Evolutionary conservation across 768 basidiomycete genomes (phyloP), one percentile per base, ranked within the genome.

Genomic region (Naganishia vaughanmartiniae): DNA sequence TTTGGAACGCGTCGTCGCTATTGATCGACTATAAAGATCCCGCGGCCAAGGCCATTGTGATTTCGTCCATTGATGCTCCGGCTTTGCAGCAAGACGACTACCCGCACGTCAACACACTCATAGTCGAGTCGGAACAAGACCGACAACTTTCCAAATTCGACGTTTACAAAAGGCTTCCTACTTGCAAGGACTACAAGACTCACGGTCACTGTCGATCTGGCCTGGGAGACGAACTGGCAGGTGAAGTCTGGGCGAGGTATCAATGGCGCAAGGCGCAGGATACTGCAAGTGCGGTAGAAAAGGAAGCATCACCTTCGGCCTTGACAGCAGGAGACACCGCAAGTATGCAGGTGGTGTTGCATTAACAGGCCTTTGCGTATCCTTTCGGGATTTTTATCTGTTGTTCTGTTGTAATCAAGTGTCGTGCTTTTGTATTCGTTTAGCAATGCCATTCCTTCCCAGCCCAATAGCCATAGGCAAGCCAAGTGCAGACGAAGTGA

Each of bases 21-120:
- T 24, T 66, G 33, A 54, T 28, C 46, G 45, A 30, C 30, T 66
- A 66, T 33, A 66, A 26, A 31, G 46, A 53, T 28, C 65, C 65
- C 26, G 19, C 21, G 15, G 65, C 65, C 10, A 53, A 66, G 51
- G 48, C 45, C 28, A 66, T 66, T 51, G 65, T 66, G 6, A n/a
- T 66, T 14, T 30, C 55, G 1, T 17, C 55, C 11, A 21, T 56
- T 33, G 55, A 56, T 19, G 55, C 55, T 30, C 30, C 55, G 19
- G 30, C 1, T 19, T 7, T 56, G 1, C 26, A 33, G 30, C 30
- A 28, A 4, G 55, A 33, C 55, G 55, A 56, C 5, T 56, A 30
- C 55, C 55, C 55, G 10, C 19, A 19, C 33, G 55, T 56, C 28
- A 19, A 56, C 55, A 33, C 31, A 10, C 55, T 30, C 24, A 19